These are phyloP conservation scores for Lasiodiplodia gonubiensis DNA, from an alignment of 2,329 filamentous ascomycete genomes.

Conservation along the genomic window DNA sequence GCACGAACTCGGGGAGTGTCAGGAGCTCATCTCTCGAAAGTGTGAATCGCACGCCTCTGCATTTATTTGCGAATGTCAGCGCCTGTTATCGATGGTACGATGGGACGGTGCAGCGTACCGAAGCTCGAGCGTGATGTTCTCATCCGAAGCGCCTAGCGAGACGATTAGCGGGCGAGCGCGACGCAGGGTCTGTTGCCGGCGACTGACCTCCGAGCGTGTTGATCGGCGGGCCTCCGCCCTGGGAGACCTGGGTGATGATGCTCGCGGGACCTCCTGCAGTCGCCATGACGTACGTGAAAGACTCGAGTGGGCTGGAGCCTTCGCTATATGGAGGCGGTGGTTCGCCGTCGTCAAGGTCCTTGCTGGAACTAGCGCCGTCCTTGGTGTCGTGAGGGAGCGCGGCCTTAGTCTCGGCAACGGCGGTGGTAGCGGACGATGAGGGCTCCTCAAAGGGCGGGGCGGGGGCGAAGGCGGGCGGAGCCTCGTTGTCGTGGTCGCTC, in stretches of 20 bases:
- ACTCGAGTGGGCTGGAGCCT: slow-evolving; percentile 87
- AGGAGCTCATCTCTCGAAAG: slow-evolving; percentile 93
- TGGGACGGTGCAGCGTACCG: slow-evolving; percentile 63
- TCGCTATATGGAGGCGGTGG: slow-evolving; percentile 96
- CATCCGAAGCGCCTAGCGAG: slow-evolving; percentile 74
- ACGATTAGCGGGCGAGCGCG: slow-evolving; percentile 25
- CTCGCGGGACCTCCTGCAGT: slow-evolving; percentile 95
- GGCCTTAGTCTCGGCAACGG: slow-evolving; percentile 77
- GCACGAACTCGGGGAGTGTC: slow-evolving; percentile 94
- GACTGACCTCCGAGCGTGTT: slow-evolving; percentile 81
- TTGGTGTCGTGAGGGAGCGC: slow-evolving; percentile 84
- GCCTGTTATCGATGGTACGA: not conserved
- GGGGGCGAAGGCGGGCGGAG: slow-evolving; percentile 58
- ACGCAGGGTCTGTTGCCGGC: slow-evolving; percentile 3
- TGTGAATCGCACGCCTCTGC: slow-evolving; percentile 88
- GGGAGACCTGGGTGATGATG: slow-evolving; percentile 99
- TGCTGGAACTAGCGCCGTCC: slow-evolving; percentile 69
- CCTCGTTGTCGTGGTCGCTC: slow-evolving; percentile 39
- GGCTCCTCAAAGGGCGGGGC: slow-evolving; percentile 58
- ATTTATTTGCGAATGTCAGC: slow-evolving; percentile 33
- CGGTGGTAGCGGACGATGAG: slow-evolving; percentile 54
- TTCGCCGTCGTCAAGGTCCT: slow-evolving; percentile 79
- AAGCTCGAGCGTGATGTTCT: slow-evolving; percentile 93
- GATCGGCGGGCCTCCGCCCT: slow-evolving; percentile 82
- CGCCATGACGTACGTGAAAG: slow-evolving; percentile 97